Evolutionary conservation across 805 yeast genomes (phyloP).

Genomic region (Clavispora fructus): DNA sequence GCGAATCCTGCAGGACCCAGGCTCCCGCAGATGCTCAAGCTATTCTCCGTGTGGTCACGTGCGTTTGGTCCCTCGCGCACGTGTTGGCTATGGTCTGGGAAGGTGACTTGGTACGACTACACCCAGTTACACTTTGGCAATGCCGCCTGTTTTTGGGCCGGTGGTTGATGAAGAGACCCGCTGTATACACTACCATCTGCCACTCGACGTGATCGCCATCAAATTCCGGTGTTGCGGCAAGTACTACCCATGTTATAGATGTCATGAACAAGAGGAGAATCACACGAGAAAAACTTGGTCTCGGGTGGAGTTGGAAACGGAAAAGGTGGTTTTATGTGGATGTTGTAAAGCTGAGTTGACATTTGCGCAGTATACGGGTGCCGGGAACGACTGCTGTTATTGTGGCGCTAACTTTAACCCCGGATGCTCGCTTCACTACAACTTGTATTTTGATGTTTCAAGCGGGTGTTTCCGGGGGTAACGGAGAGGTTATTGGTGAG

Average conservation of each 20-base stretch:
- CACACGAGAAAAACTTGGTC: conserved; percentile 14
- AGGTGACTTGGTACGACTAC: too few species aligned
- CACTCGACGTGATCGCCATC: conserved; percentile 34
- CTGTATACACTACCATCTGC: conserved; percentile 32
- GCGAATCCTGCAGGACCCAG: background rate
- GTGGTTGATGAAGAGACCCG: conserved; percentile 29
- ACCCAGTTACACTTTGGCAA: background rate
- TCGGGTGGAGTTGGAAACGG: conserved; percentile 5
- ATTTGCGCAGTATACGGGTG: conserved; percentile 21
- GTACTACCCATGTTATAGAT: conserved; percentile 36
- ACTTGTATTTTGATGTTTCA: conserved; percentile 27
- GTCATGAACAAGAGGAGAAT: conserved; percentile 23
- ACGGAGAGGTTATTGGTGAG: too few species aligned
- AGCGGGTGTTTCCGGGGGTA: too few species aligned
- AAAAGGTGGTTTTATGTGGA: conserved; percentile 32
- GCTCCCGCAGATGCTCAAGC: background rate
- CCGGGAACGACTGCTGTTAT: conserved; percentile 15
- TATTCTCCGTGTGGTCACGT: background rate
- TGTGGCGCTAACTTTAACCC: conserved; percentile 33
- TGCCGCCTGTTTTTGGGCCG: conserved; percentile 8
- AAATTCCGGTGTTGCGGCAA: conserved; percentile 33
- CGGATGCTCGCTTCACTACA: conserved; percentile 31
- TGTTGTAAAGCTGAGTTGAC: conserved; percentile 25
- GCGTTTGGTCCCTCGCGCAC: background rate
- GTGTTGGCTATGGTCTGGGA: background rate